Evolutionary conservation across 73 alveolate species (phyloP).

Genomic region (Blepharisma stoltei): DNA sequence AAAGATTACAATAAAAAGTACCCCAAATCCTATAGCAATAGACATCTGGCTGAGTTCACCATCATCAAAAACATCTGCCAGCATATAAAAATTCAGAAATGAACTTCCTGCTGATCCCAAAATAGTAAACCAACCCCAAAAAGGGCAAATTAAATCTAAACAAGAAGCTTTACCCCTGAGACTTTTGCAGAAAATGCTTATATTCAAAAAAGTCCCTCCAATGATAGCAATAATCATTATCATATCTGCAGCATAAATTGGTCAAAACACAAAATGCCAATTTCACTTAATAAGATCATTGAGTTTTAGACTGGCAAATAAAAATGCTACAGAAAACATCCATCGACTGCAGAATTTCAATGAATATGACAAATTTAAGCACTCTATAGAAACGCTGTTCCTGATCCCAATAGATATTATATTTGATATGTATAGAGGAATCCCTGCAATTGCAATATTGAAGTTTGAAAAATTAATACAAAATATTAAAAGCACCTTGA

Average conservation of each 20-base stretch:
- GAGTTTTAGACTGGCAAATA: neutral
- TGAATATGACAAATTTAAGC: no score
- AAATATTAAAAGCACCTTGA: no score
- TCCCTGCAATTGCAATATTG: no score
- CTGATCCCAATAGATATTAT: no score
- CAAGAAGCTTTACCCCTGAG: neutral
- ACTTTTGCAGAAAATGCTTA: neutral
- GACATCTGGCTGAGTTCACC: neutral
- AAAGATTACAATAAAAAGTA: neutral
- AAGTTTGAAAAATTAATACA: no score
- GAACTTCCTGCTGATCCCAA: neutral
- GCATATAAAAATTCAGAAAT: neutral
- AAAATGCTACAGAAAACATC: neutral
- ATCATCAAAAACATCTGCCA: neutral
- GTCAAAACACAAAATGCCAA: slow-evolving; percentile 16
- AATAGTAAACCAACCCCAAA: neutral
- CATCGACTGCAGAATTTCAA: no score
- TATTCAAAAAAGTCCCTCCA: neutral
- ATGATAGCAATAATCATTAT: neutral
- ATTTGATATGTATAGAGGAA: no score
- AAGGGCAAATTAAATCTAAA: neutral
- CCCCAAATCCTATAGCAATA: neutral
- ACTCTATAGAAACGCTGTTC: no score
- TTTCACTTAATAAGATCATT: neutral
- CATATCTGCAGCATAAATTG: neutral